phyloP scores from a whole-genome alignment of 768 basidiomycete genomes.

The Chiua virens region DNA sequence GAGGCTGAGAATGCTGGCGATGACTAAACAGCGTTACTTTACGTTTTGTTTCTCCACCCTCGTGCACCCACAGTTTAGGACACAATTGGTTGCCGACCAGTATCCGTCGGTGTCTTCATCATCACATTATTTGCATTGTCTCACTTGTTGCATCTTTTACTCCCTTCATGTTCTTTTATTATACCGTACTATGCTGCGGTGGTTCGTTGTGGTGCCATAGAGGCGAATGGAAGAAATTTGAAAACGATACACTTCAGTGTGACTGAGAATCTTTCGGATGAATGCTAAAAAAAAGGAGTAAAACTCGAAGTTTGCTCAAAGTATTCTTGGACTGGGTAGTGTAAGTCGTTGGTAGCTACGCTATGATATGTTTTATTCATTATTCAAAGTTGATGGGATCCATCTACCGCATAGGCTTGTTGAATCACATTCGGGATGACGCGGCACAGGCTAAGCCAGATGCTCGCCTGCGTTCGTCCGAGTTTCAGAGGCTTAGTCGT shows the following conservation, averaged over 20 bases:
- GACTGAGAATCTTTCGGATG: neutral
- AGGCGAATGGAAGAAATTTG: conserved; percentile 35
- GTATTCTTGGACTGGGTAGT: too few species aligned
- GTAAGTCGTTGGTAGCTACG: too few species aligned
- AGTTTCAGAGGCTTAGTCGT: too few species aligned
- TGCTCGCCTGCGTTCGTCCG: too few species aligned
- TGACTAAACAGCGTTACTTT: conserved; percentile 46
- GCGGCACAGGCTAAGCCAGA: too few species aligned
- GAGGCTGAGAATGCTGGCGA: conserved; percentile 65
- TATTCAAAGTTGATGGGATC: too few species aligned
- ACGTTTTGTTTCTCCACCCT: conserved; percentile 10
- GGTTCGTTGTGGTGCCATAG: conserved; percentile 28
- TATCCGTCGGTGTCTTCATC: conserved; percentile 14
- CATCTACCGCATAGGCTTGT: too few species aligned
- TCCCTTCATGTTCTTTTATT: conserved; percentile 33
- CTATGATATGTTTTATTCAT: too few species aligned
- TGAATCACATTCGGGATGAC: too few species aligned
- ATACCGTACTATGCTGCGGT: conserved; percentile 37
- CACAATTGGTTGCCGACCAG: conserved; percentile 9
- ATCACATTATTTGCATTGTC: conserved; percentile 33
- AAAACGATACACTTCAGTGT: conserved; percentile 11
- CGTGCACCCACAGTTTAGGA: conserved; percentile 17
- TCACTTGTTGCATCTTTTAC: conserved; percentile 33
- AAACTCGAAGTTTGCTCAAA: too few species aligned
- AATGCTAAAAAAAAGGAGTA: too few species aligned